Conservation (phyloP, 163 green algal genomes). For the Volvox carteri region DNA sequence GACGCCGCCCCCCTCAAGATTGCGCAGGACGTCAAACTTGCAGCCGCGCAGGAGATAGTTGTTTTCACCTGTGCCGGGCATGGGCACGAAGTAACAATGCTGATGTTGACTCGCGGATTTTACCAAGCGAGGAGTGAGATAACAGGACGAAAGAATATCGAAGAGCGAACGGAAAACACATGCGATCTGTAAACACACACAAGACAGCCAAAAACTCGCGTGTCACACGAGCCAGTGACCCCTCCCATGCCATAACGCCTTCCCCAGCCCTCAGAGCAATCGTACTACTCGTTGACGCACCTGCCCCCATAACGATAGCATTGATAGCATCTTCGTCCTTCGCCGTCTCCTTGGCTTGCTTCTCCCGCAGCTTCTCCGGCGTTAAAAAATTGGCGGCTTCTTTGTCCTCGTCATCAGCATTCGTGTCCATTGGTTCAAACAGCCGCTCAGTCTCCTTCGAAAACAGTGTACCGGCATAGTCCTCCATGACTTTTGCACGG, state of each 20-base stretch:
- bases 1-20: constrained; percentile 85
- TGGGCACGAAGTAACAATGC: too few species aligned
- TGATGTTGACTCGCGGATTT: too few species aligned
- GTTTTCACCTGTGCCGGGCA: constrained; percentile 62
- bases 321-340: constrained; percentile 59
- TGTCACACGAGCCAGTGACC: too few species aligned
- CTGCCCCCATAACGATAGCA: constrained; percentile 69
- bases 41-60: constrained; percentile 87
- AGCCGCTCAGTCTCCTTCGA: constrained; percentile 23
- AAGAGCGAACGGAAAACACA: too few species aligned
- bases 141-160: too few species aligned
- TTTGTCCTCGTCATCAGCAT: background rate
- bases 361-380: constrained; percentile 42
- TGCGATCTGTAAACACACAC: too few species aligned
- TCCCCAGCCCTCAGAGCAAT: background rate
- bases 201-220: too few species aligned
- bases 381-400: background rate
- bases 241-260: background rate
- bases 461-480: constrained; percentile 52
- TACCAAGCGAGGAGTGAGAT: too few species aligned
- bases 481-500: constrained; percentile 67
- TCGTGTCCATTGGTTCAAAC: constrained; percentile 57
- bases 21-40: constrained; percentile 91
- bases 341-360: constrained; percentile 21
- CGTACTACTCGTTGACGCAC: background rate